Evolutionary conservation across 176 grass and related monocot species (phyloP), one percentile per base, ranked within the genome.

Genomic region (Luzula sylvatica): DNA sequence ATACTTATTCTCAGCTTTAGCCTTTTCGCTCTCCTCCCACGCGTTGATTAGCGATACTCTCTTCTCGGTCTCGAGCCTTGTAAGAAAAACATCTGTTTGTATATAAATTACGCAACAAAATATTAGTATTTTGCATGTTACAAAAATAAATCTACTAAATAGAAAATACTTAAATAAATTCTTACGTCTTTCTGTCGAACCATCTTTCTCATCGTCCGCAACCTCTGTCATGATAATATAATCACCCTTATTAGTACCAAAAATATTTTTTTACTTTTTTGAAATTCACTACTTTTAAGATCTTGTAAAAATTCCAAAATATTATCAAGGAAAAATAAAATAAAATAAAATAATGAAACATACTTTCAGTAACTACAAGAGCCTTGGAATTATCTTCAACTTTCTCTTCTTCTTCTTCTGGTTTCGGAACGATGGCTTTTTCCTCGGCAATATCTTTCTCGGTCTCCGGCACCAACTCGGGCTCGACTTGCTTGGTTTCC

Each of bases 21-120:
- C 75, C 71, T 66, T 88, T 66, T 83, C 75, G 46, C 27, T 83
- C 52, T 88, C 85, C 57, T 88, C 85, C 85, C 85, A 88, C 0
- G 85, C 85, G 20, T 46, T 79, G 59, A 88, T 79, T 51, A 88
- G 23, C 8, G 71, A 76, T 1, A 66, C 65, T 55, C 41, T 76
- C 51, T 83, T 79, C 28, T 83, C 63, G n/a, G 43, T 66, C 8
- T 60, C 79, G 0, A 88, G 42, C 57, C 29, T 69, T 11, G 24
- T 64, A 29, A 83, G 71, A 46, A 56, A 28, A 32, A 56, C 51
- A 35, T 80, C 75, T 80, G 55, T 25, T 64, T n/a, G n/a, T n/a
- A n/a, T n/a, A 35, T 35, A 35, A 9, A 35, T 35, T 35, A 7
- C 9, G 20, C 27, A 16, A 26, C 40, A 46, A 16, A 15, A 50